Percentiles rank a stretch among this genome's conserved stretches.
These are phyloP conservation scores for Eimeria falciformis DNA, from an alignment of 169 alveolate species.

Conservation along the genomic window DNA sequence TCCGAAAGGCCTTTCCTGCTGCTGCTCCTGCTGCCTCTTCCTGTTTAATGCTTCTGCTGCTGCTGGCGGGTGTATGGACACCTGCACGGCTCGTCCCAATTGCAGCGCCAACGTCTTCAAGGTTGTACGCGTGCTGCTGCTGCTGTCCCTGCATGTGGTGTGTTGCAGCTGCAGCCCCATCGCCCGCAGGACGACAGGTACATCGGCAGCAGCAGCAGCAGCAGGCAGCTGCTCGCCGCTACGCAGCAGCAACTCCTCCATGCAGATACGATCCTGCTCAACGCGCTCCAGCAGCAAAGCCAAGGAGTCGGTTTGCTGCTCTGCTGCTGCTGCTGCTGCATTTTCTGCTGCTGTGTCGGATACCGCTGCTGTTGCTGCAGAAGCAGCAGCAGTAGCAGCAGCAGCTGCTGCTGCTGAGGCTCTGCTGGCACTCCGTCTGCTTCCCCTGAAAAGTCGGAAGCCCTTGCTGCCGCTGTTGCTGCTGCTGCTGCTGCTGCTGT, in stretches of 20 bases:
- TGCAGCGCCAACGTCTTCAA: conserved; percentile 3
- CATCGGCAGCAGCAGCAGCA: conserved; percentile 56
- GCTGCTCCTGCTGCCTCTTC: conserved; percentile 33
- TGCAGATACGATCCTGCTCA: conserved; percentile 4
- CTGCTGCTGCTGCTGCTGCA: conserved; percentile 56
- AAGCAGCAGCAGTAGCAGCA: background rate
- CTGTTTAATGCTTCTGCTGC: background rate
- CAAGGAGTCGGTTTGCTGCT: background rate
- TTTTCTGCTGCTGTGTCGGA: background rate
- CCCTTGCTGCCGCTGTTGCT: background rate
- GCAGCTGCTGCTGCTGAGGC: conserved; percentile 12
- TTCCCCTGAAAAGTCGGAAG: background rate
- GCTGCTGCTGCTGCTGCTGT: conserved; percentile 14
- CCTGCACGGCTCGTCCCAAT: conserved; percentile 20
- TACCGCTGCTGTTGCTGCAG: conserved; percentile 4
- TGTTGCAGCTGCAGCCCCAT: conserved; percentile 62
- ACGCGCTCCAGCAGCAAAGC: conserved; percentile 46
- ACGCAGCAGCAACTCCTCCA: conserved; percentile 58
- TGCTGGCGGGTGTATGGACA: conserved; percentile 44
- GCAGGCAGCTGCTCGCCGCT: conserved; percentile 23
- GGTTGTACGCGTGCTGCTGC: conserved; percentile 45
- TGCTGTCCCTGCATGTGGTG: conserved; percentile 17
- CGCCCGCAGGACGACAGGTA: conserved; percentile 37
- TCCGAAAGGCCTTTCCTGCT: conserved; percentile 26
- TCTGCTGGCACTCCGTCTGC: conserved; percentile 13